A percentile compares a stretch with the other conserved stretches of the same genome.
phyloP scores from a whole-genome alignment of 106 monocot species.

The Acorus gramineus region DNA sequence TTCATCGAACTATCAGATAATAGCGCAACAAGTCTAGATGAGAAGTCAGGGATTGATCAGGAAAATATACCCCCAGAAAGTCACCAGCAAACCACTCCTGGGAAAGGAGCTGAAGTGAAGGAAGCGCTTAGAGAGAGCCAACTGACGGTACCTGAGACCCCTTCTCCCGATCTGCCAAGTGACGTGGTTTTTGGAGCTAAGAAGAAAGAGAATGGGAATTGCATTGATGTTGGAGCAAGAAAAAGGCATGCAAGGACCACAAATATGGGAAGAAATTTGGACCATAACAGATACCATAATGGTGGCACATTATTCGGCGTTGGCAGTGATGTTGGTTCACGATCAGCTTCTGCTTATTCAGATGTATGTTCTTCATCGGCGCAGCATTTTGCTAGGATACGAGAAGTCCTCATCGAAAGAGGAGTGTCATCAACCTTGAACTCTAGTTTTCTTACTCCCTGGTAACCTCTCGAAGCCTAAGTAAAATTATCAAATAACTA shows the following conservation, averaged over 20 bases:
- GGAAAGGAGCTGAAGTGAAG: conserved; percentile 38
- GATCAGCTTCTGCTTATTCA: conserved; percentile 64
- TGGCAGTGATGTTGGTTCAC: conserved; percentile 30
- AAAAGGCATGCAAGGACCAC: conserved; percentile 73
- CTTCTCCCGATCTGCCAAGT: conserved; percentile 78
- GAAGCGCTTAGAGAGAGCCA: conserved; percentile 73
- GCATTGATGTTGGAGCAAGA: conserved; percentile 47
- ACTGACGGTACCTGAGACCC: conserved; percentile 93
- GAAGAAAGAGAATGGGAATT: conserved; percentile 63
- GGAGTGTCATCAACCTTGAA: conserved; percentile 81
- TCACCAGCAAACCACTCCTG: conserved; percentile 66
- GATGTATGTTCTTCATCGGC: conserved; percentile 81
- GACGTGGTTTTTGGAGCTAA: conserved; percentile 35
- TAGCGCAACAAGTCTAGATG: conserved; percentile 12
- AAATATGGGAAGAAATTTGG: conserved; percentile 23
- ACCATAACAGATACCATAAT: conserved; percentile 34
- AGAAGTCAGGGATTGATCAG: conserved; percentile 29
- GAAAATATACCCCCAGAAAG: conserved; percentile 76
- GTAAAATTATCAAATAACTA: too few species aligned
- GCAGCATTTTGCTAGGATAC: conserved; percentile 78
- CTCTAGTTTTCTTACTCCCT: conserved; percentile 86
- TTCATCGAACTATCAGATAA: conserved; percentile 60
- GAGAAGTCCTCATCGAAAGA: conserved; percentile 92
- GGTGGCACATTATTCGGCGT: conserved; percentile 22
- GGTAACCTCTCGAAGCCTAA: conserved; percentile 27